Percentiles rank a stretch among this genome's conserved stretches.
Conservation (phyloP, 805 yeast genomes). For the Candida parachauliodes region DNA sequence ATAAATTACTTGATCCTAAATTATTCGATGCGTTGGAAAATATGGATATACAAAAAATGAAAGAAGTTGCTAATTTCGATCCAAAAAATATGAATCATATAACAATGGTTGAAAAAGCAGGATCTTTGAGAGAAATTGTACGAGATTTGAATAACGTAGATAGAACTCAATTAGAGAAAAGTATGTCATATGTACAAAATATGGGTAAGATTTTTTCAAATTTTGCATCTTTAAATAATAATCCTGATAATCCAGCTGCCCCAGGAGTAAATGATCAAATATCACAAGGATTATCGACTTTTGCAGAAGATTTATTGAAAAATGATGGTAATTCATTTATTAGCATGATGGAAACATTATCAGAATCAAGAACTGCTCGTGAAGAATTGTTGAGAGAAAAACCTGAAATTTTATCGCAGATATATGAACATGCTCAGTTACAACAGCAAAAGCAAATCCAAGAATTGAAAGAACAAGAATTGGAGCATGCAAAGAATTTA, state of each 20-base stretch:
- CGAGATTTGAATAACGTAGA: slow-evolving; percentile 24
- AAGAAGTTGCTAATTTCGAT: slow-evolving; percentile 13
- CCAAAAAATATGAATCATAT: slow-evolving; percentile 13
- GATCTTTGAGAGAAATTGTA: slow-evolving; percentile 23
- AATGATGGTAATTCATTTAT: slow-evolving; percentile 77
- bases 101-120: slow-evolving; percentile 23
- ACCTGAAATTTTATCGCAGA: slow-evolving; percentile 3
- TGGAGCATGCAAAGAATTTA: slow-evolving; percentile 1
- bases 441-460: slow-evolving; percentile 6
- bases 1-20: slow-evolving; percentile 25
- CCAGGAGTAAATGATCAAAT: slow-evolving; percentile 13
- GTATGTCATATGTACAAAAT: slow-evolving; percentile 19
- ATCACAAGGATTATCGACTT: slow-evolving; percentile 23
- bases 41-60: slow-evolving; percentile 21
- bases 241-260: slow-evolving; percentile 9
- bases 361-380: slow-evolving; percentile 43
- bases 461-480: slow-evolving; percentile 5
- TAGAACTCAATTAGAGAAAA: slow-evolving; percentile 21
- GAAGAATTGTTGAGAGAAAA: slow-evolving; percentile 21
- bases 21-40: slow-evolving; percentile 24
- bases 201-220: slow-evolving; percentile 20
- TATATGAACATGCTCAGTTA: slow-evolving; percentile 2
- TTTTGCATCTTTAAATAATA: slow-evolving; percentile 8
- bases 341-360: slow-evolving; percentile 74
- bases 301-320: slow-evolving; percentile 77